Percentiles rank a stretch among this genome's conserved stretches.
Conservation (phyloP, 345 rosid species). For the Syzygium jambos region DNA sequence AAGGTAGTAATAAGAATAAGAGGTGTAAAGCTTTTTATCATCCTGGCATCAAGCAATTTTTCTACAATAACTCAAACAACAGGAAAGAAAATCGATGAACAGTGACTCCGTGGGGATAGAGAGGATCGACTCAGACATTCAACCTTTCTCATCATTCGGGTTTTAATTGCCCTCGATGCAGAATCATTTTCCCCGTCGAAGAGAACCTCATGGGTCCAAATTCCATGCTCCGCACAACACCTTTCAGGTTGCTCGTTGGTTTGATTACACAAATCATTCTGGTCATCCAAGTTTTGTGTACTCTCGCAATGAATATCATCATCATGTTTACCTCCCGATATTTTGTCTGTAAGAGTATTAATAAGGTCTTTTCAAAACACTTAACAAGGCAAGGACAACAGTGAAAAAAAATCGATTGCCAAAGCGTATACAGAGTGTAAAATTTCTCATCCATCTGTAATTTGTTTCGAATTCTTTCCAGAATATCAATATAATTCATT, state of each 20-base stretch:
- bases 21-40: not conserved
- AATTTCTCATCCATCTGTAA: not conserved
- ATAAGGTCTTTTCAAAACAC: not conserved
- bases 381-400: not conserved
- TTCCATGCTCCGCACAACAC: conserved; percentile 46
- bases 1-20: not conserved
- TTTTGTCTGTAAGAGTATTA: conserved; percentile 24
- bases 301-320: conserved; percentile 19
- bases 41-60: not conserved
- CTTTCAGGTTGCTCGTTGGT: conserved; percentile 26
- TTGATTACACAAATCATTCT: conserved; percentile 18
- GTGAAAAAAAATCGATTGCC: not conserved
- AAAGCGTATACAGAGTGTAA: not conserved
- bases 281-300: conserved; percentile 26
- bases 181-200: conserved; percentile 37
- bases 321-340: conserved; percentile 20
- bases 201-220: conserved; percentile 91
- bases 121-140: not conserved
- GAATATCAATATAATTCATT: not conserved
- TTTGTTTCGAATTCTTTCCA: not conserved
- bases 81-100: not conserved
- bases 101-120: not conserved
- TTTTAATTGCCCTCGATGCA: conserved; percentile 14
- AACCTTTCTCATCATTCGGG: conserved; percentile 79
- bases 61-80: not conserved